Percentiles rank a stretch among this genome's conserved stretches.
Evolutionary conservation across 139 green algal species (phyloP).

Genomic region (Pleodorina starrii): DNA sequence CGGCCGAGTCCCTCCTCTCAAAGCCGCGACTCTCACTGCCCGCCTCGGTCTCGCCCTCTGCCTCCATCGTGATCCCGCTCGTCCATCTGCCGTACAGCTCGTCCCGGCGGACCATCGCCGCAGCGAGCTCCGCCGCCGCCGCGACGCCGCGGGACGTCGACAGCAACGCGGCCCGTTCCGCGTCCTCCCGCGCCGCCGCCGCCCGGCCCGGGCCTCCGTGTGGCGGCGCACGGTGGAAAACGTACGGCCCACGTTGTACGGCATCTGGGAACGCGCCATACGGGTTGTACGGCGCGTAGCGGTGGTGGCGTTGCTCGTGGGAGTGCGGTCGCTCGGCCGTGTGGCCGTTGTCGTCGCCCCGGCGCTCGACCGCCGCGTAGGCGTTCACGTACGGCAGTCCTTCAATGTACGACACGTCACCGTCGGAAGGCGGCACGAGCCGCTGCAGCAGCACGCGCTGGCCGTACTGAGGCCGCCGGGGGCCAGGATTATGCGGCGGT

Average conservation of each 20-base stretch:
- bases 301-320: not conserved
- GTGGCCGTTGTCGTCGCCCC: not conserved
- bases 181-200: too few relatives aligned
- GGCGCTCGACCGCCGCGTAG: not conserved
- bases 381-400: not conserved
- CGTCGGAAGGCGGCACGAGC: not conserved
- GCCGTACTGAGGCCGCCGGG: not conserved
- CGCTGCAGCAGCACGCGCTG: not conserved
- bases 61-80: not conserved
- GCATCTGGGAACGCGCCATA: not conserved
- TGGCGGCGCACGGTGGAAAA: not conserved
- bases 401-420: not conserved
- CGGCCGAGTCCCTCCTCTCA: too few relatives aligned
- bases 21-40: not conserved
- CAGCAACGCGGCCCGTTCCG: too few relatives aligned
- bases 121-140: too few relatives aligned
- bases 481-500: not conserved
- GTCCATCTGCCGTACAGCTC: not conserved
- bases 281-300: not conserved
- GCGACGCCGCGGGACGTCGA: too few relatives aligned
- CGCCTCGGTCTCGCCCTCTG: not conserved
- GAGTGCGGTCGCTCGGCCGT: not conserved
- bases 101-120: not conserved
- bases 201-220: not conserved
- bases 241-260: not conserved